phyloP scores from a whole-genome alignment of 2,329 filamentous ascomycete species.

The Nigrospora oryzae region DNA sequence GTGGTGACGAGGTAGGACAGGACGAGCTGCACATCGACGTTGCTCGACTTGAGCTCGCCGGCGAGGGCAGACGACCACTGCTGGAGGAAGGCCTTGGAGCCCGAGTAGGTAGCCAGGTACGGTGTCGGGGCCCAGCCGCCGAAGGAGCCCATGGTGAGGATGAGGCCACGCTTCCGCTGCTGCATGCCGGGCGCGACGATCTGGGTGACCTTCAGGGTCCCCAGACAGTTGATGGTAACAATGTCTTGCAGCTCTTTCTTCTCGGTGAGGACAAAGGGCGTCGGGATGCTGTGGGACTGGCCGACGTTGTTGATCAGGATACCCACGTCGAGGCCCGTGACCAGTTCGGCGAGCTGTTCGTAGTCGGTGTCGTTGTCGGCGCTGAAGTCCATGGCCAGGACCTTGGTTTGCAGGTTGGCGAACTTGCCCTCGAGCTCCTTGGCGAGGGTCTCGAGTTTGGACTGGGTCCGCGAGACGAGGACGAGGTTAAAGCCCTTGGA shows the following conservation, averaged over 20 bases:
- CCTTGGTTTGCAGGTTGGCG: conserved; percentile 62
- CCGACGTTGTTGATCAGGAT: conserved; percentile 97
- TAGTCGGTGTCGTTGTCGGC: conserved; percentile 75
- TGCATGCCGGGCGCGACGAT: conserved; percentile 79
- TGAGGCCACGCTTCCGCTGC: conserved; percentile 74
- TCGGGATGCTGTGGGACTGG: conserved; percentile 86
- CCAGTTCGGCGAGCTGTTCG: conserved; percentile 56
- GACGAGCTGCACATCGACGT: conserved; percentile 84
- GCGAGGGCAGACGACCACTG: conserved; percentile 87
- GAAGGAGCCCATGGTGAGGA: conserved; percentile 96
- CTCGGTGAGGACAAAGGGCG: conserved; percentile 74
- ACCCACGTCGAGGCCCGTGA: conserved; percentile 69
- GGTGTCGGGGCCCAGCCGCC: conserved; percentile 88
- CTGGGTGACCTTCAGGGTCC: conserved; percentile 81
- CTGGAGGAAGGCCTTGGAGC: conserved; percentile 96
- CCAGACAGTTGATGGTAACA: conserved; percentile 89
- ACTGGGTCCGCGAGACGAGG: conserved; percentile 89
- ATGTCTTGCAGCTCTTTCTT: conserved; percentile 79
- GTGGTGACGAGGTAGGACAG: conserved; percentile 90
- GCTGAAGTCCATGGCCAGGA: conserved; percentile 86
- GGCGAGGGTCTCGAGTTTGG: conserved; percentile 75
- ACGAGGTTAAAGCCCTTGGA: conserved; percentile 89
- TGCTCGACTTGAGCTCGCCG: conserved; percentile 70
- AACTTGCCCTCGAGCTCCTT: conserved; percentile 66
- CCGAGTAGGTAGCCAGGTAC: conserved; percentile 89